Evolutionary conservation across 78 protist genomes (phyloP).

Genomic region (Diacronema lutheri): DNA sequence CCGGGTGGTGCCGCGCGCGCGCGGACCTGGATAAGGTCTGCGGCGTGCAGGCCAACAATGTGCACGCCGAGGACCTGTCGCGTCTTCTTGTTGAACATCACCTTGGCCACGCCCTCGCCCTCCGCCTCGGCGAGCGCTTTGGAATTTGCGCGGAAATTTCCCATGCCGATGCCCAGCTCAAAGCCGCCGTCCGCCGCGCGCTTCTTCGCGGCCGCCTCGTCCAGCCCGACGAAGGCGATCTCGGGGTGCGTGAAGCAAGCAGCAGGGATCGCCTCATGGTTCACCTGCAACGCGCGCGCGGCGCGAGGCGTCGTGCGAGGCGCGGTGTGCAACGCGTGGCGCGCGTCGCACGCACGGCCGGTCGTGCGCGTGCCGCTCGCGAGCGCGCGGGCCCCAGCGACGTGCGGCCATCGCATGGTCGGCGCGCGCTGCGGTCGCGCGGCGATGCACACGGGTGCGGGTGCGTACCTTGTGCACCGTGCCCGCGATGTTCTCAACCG

Average conservation of each 20-base stretch:
- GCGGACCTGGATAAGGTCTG: conserved; percentile 48
- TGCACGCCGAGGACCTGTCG: conserved; percentile 26
- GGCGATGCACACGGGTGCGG: too few relatives aligned
- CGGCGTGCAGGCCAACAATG: conserved; percentile 43
- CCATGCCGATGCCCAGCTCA: conserved; percentile 3
- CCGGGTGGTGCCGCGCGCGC: too few relatives aligned
- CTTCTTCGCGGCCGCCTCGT: conserved; percentile 17
- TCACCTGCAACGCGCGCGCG: too few relatives aligned
- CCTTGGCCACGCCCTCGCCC: conserved; percentile 36
- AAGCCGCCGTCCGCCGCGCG: not conserved
- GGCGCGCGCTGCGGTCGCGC: too few relatives aligned
- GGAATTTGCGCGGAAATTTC: conserved; percentile 30
- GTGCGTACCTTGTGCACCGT: conserved; percentile 10
- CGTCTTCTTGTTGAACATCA: not conserved
- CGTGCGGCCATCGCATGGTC: too few relatives aligned
- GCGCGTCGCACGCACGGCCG: too few relatives aligned
- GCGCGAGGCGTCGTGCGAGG: too few relatives aligned
- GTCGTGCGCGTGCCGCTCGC: too few relatives aligned
- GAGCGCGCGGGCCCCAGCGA: too few relatives aligned
- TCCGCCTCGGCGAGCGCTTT: conserved; percentile 25
- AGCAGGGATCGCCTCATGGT: conserved; percentile 41
- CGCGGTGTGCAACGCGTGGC: too few relatives aligned
- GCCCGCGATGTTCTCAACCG: conserved; percentile 43
- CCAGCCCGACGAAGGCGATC: conserved; percentile 36
- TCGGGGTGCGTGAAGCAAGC: conserved; percentile 58